A percentile compares a stretch with the other conserved stretches of the same genome.
phyloP scores from a whole-genome alignment of 331 rosid species.

The Phaseolus coccineus region DNA sequence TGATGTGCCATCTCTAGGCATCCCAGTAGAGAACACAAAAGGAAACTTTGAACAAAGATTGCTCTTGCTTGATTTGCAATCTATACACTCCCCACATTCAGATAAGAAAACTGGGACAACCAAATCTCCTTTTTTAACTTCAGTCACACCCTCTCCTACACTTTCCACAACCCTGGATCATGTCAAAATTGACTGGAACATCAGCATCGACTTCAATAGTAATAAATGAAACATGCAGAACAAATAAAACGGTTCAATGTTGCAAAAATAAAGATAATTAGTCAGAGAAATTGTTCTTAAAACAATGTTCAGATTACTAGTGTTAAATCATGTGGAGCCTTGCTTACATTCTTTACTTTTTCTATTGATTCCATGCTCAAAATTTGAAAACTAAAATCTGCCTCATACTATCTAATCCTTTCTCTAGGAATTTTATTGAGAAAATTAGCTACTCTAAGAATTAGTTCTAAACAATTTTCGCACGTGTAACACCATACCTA shows the following conservation, averaged over 20 bases:
- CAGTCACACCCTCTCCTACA: constrained; percentile 76
- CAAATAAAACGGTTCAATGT: background rate
- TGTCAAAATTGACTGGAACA: background rate
- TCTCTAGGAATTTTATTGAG: background rate
- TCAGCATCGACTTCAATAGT: background rate
- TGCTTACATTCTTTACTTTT: background rate
- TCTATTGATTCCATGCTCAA: background rate
- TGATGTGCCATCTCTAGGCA: constrained; percentile 68
- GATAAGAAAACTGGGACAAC: constrained; percentile 78
- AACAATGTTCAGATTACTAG: background rate
- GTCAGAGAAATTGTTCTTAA: background rate
- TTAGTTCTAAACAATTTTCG: background rate
- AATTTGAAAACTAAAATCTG: background rate
- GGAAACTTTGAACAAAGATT: constrained; percentile 77
- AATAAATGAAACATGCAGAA: background rate
- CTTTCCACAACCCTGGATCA: constrained; percentile 80
- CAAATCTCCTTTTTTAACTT: constrained; percentile 70
- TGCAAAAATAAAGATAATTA: background rate
- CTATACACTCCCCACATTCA: constrained; percentile 74
- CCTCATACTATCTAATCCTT: background rate
- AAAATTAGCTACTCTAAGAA: background rate
- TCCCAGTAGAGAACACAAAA: constrained; percentile 63
- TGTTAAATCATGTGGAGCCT: background rate
- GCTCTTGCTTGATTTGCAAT: constrained; percentile 76
- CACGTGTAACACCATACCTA: background rate